Conservation (phyloP, 2,329 filamentous ascomycete species). For the Curvularia lunata region DNA sequence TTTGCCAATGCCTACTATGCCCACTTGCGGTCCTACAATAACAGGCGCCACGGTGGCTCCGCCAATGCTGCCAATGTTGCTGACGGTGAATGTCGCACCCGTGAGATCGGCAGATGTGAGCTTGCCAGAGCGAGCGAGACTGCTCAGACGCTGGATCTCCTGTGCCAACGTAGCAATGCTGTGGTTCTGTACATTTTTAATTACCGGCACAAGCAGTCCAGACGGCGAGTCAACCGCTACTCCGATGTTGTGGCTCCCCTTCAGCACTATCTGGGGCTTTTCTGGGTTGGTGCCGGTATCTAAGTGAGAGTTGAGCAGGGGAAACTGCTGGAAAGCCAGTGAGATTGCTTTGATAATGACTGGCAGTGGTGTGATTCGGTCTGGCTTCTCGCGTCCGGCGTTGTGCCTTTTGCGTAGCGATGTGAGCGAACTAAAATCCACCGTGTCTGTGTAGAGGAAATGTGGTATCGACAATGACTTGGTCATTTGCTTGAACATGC, state of each 20-base stretch:
- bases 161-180: constrained; percentile 79
- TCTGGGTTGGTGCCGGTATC: constrained; percentile 64
- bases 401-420: constrained; percentile 78
- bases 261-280: constrained; percentile 78
- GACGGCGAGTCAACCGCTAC: constrained; percentile 92
- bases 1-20: constrained; percentile 87
- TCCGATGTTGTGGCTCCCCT: constrained; percentile 90
- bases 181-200: constrained; percentile 79
- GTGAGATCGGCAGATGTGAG: constrained; percentile 76
- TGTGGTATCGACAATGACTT: constrained; percentile 89
- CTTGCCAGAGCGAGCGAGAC: constrained; percentile 74
- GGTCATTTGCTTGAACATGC: constrained; percentile 99
- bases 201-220: constrained; percentile 88
- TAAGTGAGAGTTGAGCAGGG: constrained; percentile 85
- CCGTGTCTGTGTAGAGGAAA: constrained; percentile 91
- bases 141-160: constrained; percentile 76
- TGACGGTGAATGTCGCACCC: constrained; percentile 92
- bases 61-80: constrained; percentile 94
- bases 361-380: constrained; percentile 82
- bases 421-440: constrained; percentile 79
- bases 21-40: constrained; percentile 87
- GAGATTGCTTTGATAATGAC: constrained; percentile 97
- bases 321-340: constrained; percentile 78
- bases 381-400: constrained; percentile 45
- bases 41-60: constrained; percentile 91